Base-by-base conservation (phyloP, 768 basidiomycete species). In the Hericium erinaceus region DNA sequence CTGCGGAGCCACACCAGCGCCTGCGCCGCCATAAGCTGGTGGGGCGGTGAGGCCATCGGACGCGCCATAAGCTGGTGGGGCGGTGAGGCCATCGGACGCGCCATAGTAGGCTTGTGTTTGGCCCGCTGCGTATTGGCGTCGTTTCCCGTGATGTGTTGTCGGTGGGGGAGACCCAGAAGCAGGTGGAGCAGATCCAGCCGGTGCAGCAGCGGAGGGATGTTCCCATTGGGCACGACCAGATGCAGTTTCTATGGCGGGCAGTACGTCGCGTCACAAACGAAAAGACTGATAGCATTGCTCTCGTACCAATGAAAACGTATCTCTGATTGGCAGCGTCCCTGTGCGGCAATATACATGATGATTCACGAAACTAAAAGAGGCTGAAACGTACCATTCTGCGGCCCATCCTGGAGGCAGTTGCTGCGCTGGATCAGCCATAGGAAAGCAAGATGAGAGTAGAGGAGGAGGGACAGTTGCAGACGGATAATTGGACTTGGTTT, bases 31-130 rank as follows among this genome's bases (percentile, higher is more conserved):
- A 52, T 82, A 76, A 11, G 67, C 79, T 44, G 75, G 62, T 44
- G 75, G 62, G 39, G 68, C 81, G 40, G 69, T 57, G 39, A 71
- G 62, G 3, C 73, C 73, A 26, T 77, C 76, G 12, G 71, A 69
- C 11, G 73, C 67, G 39, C 83, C 81, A 63, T 92, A 92, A 69
- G 67, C 79, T 44, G 75, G 62, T 44, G 75, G 62, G 39, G 68
- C 81, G 40, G 69, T 57, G 39, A 71, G 62, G 3, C 73, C 73
- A 24, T 77, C 76, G 12, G 71, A 69, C 12, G 73, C 67, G 39
- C 83, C 81, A 63, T 92, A 92, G n/a, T 94, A 94, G 2, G 81
- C 92, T 66, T 93, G 91, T 1, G 92, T 92, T 72, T 97, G 94
- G 11, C 91, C 94, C 3, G 91, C 84, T 52, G 95, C 95, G 69